phyloP scores from a whole-genome alignment of 2,329 filamentous ascomycete genomes.

The Cercospora citrullina region DNA sequence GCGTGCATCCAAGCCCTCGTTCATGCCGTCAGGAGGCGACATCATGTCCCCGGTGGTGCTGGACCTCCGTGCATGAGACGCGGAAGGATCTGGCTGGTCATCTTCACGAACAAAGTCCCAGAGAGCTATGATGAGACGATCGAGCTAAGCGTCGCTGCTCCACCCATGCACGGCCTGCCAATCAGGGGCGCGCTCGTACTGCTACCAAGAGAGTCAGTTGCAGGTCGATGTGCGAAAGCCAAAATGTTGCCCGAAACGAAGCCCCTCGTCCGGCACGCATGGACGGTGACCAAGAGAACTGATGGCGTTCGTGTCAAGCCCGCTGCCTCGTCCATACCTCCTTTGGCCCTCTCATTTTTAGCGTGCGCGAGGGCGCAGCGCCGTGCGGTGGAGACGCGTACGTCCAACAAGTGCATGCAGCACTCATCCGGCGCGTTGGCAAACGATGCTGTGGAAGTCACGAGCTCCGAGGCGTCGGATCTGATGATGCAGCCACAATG shows the following conservation, averaged over 20 bases:
- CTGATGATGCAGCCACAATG: constrained; percentile 21
- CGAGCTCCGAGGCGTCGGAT: constrained; percentile 26
- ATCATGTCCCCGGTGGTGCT: constrained; percentile 15
- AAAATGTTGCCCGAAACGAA: constrained; percentile 12
- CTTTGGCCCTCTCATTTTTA: constrained; percentile 6
- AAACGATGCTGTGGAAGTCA: constrained; percentile 22
- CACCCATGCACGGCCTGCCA: constrained; percentile 14
- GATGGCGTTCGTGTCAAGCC: constrained; percentile 16
- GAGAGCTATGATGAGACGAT: constrained; percentile 7
- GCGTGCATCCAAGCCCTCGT: constrained; percentile 10
- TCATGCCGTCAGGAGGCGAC: constrained; percentile 21
- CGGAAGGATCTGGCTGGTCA: constrained; percentile 19
- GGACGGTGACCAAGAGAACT: constrained; percentile 1
- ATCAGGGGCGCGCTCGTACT: constrained; percentile 11
- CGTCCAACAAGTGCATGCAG: constrained; percentile 19
- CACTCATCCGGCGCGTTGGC: constrained; percentile 21
- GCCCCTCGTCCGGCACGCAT: constrained; percentile 15
- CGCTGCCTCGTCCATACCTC: not conserved
- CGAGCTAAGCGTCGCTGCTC: constrained; percentile 1
- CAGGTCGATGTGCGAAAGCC: constrained; percentile 19
- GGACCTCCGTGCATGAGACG: constrained; percentile 14
- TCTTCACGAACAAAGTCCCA: constrained; percentile 13
- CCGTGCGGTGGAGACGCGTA: constrained; percentile 16
- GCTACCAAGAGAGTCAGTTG: constrained; percentile 13
- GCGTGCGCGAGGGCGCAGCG: constrained; percentile 3